Percentiles rank a stretch among this genome's conserved stretches.
Evolutionary conservation across 441 rosid species (phyloP).

Genomic region (Brassica hybrid): DNA sequence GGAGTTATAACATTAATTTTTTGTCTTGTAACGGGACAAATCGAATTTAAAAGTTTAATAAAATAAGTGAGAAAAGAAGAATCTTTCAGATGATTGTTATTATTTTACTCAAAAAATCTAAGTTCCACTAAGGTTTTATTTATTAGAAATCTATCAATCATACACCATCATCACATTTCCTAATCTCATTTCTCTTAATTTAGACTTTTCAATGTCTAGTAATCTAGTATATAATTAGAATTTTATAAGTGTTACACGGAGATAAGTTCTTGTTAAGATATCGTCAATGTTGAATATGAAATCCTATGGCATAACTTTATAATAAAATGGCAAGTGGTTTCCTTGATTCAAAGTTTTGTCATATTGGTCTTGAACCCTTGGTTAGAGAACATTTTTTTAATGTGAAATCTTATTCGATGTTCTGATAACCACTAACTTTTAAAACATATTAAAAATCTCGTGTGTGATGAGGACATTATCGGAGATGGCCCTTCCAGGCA

Average conservation of each 20-base stretch:
- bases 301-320: neutral
- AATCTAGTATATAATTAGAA: neutral
- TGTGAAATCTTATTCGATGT: neutral
- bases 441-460: too few species aligned
- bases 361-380: neutral
- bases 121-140: constrained; percentile 25
- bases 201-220: constrained; percentile 1
- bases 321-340: neutral
- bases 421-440: neutral
- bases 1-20: constrained; percentile 14
- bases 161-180: constrained; percentile 4
- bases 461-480: too few species aligned
- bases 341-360: constrained; percentile 17
- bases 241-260: neutral
- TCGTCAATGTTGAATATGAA: constrained; percentile 7
- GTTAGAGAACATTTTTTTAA: neutral
- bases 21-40: constrained; percentile 26
- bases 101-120: constrained; percentile 10
- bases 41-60: constrained; percentile 31
- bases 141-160: constrained; percentile 19
- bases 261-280: neutral
- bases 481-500: too few species aligned
- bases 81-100: constrained; percentile 36
- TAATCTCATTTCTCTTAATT: neutral
- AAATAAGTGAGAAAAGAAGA: constrained; percentile 22